phyloP scores from a whole-genome alignment of 2,329 filamentous ascomycete genomes.

The Penicillium sp. region DNA sequence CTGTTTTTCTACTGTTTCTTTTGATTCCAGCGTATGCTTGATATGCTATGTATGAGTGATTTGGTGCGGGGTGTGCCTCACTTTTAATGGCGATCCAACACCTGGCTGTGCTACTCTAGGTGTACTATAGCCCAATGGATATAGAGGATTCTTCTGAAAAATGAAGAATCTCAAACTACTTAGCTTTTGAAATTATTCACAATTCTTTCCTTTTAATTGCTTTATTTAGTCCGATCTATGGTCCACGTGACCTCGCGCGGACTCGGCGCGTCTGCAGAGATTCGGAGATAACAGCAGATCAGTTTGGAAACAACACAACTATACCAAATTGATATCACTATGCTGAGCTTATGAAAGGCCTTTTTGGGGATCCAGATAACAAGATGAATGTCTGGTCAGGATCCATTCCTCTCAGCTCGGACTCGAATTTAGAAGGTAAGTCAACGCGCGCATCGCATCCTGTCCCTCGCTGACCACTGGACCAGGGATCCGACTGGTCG shows the following conservation, averaged over 20 bases:
- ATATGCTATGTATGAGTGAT: slow-evolving; percentile 23
- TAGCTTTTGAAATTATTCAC: too few relatives aligned
- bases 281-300: slow-evolving; percentile 6
- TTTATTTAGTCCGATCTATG: not conserved
- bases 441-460: slow-evolving; percentile 4
- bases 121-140: slow-evolving; percentile 23
- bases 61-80: slow-evolving; percentile 6
- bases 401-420: slow-evolving; percentile 27
- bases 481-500: slow-evolving; percentile 35
- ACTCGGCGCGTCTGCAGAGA: slow-evolving; percentile 14
- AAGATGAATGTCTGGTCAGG: slow-evolving; percentile 42
- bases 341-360: slow-evolving; percentile 15
- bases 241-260: slow-evolving; percentile 21
- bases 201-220: not conserved
- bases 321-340: not conserved
- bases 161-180: not conserved
- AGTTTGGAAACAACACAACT: not conserved
- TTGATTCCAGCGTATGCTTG: slow-evolving; percentile 21
- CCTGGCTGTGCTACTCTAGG: slow-evolving; percentile 18
- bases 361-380: not conserved
- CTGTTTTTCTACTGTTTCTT: slow-evolving; percentile 17
- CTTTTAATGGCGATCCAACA: slow-evolving; percentile 8
- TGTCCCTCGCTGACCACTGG: slow-evolving; percentile 13
- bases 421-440: slow-evolving; percentile 32
- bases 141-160: slow-evolving; percentile 17